Conservation (phyloP, 768 basidiomycete species). For the Rhizopogon vinicolor region DNA sequence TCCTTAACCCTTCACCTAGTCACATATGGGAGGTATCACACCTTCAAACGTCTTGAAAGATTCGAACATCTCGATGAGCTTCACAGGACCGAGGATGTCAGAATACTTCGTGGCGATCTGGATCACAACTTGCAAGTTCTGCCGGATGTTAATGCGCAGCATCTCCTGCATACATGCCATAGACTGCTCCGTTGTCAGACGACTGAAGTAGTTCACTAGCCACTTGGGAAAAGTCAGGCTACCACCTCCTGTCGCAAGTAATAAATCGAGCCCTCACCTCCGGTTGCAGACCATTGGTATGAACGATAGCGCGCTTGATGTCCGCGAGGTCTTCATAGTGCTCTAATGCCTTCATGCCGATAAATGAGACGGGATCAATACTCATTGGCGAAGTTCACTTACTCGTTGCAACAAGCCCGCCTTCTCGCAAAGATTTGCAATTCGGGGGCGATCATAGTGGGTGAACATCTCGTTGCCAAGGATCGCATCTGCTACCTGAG, state of each 20-base stretch:
- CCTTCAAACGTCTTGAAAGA: constrained; percentile 97
- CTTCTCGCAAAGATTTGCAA: constrained; percentile 98
- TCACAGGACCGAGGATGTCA: constrained; percentile 94
- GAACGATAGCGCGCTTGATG: constrained; percentile 97
- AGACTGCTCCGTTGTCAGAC: constrained; percentile 94
- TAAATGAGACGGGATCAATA: constrained; percentile 6
- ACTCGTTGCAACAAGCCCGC: constrained; percentile 93
- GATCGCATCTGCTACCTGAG: constrained; percentile 98
- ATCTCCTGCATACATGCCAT: constrained; percentile 96
- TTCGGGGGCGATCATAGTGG: constrained; percentile 92
- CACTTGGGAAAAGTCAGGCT: constrained; percentile 46
- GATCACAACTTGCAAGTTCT: constrained; percentile 94
- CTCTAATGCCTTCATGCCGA: constrained; percentile 77
- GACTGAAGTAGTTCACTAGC: constrained; percentile 96
- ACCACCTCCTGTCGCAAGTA: background rate
- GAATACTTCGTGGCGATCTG: constrained; percentile 99
- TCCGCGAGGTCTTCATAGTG: constrained; percentile 98
- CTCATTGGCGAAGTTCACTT: constrained; percentile 18
- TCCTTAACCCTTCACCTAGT: background rate
- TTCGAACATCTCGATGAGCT: constrained; percentile 98
- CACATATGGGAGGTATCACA: constrained; percentile 22
- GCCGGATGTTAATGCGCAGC: constrained; percentile 94
- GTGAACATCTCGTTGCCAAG: constrained; percentile 98
- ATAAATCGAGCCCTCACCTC: constrained; percentile 51
- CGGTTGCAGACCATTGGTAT: constrained; percentile 75